Conservation (phyloP, 371 early-diverging fungal species). For the Blyttiomyces sp. region DNA sequence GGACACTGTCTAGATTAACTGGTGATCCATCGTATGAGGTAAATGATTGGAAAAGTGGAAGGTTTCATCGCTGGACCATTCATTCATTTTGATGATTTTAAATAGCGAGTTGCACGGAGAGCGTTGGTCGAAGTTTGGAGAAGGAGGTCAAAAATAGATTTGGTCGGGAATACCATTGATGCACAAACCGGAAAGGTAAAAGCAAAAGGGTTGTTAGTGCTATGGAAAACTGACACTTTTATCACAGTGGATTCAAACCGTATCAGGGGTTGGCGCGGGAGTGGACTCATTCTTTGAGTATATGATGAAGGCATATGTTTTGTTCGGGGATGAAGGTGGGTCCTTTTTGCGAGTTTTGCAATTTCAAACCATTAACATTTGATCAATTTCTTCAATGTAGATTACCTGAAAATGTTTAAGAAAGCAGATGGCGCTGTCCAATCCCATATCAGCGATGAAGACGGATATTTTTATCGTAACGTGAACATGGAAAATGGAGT, state of each 20-base stretch:
- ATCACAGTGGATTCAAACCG: slow-evolving; percentile 37
- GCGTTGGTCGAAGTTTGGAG: slow-evolving; percentile 77
- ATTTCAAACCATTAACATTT: not conserved
- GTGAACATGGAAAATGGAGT: slow-evolving; percentile 74
- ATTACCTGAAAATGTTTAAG: slow-evolving; percentile 76
- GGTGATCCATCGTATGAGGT: slow-evolving; percentile 71
- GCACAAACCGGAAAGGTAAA: slow-evolving; percentile 56
- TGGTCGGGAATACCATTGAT: slow-evolving; percentile 85
- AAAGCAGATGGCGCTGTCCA: slow-evolving; percentile 71
- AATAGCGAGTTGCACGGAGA: slow-evolving; percentile 61
- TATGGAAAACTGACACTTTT: slow-evolving; percentile 2
- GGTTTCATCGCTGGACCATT: not conserved
- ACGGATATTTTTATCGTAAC: slow-evolving; percentile 80
- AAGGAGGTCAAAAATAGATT: slow-evolving; percentile 64
- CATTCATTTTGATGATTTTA: not conserved
- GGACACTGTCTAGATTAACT: slow-evolving; percentile 81
- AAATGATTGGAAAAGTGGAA: too few relatives aligned
- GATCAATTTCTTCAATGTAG: slow-evolving; percentile 8
- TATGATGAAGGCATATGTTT: slow-evolving; percentile 79
- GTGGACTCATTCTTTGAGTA: slow-evolving; percentile 94
- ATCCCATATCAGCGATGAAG: slow-evolving; percentile 59
- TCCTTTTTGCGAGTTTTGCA: not conserved
- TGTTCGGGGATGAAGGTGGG: slow-evolving; percentile 69
- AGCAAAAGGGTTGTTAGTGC: slow-evolving; percentile 5
- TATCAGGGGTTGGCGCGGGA: slow-evolving; percentile 77